phyloP scores from a whole-genome alignment of 2,329 filamentous ascomycete genomes.

The Westerdykella ornata region DNA sequence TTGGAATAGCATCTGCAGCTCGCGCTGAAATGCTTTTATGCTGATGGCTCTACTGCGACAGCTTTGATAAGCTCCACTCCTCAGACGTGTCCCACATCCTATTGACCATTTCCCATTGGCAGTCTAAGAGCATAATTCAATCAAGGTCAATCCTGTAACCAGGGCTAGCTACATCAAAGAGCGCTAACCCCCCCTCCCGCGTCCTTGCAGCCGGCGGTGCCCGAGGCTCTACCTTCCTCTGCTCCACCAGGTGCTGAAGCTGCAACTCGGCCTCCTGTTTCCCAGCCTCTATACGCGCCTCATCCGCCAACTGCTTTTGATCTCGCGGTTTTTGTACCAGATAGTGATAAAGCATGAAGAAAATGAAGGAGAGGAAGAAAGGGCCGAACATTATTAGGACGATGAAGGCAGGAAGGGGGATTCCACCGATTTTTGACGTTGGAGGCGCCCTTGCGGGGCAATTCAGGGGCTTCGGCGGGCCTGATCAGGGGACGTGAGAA shows the following conservation, averaged over 20 bases:
- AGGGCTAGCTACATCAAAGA: too few relatives aligned
- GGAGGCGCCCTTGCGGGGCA: background rate
- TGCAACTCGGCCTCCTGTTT: constrained; percentile 5
- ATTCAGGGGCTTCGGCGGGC: background rate
- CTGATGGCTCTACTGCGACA: too few relatives aligned
- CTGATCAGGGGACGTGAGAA: background rate
- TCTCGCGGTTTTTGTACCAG: constrained; percentile 1
- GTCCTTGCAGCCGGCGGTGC: background rate
- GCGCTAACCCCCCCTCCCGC: background rate
- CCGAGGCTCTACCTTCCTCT: background rate
- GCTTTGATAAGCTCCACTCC: too few relatives aligned
- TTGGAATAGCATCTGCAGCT: too few relatives aligned
- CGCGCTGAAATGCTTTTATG: too few relatives aligned
- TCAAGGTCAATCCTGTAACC: too few relatives aligned
- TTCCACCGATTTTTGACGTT: constrained; percentile 2
- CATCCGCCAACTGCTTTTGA: background rate
- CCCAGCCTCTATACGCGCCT: background rate
- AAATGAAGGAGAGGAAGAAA: constrained; percentile 4
- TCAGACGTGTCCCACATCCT: too few relatives aligned
- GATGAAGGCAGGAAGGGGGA: constrained; percentile 7
- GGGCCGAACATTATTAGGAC: constrained; percentile 8
- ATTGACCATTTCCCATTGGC: too few relatives aligned
- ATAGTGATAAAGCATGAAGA: constrained; percentile 2
- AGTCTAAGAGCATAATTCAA: too few relatives aligned
- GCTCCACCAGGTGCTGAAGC: constrained; percentile 3